Percentiles rank a stretch among this genome's conserved stretches.
These are phyloP conservation scores for Talaromyces trachyspermus DNA, from an alignment of 495 filamentous ascomycete genomes.

Conservation along the genomic window DNA sequence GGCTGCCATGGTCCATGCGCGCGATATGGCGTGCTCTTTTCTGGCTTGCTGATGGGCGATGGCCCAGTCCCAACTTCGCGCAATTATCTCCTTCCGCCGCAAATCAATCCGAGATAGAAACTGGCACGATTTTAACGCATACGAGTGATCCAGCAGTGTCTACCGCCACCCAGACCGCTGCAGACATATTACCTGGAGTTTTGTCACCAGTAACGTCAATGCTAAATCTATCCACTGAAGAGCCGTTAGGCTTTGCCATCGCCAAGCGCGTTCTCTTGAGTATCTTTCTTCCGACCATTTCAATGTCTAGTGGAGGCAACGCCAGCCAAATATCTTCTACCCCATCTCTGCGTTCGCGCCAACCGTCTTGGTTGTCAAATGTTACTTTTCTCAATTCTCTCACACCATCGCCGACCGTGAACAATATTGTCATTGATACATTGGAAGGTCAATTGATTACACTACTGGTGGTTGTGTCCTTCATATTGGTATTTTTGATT, in stretches of 20 bases:
- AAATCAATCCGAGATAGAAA: constrained; percentile 16
- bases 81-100: background rate
- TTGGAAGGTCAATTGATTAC: constrained; percentile 93
- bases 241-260: constrained; percentile 42
- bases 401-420: constrained; percentile 65
- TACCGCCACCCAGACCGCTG: constrained; percentile 18
- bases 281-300: constrained; percentile 33
- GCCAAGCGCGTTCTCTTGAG: constrained; percentile 36
- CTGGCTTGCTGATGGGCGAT: constrained; percentile 91
- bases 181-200: constrained; percentile 18
- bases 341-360: constrained; percentile 22
- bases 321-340: constrained; percentile 18
- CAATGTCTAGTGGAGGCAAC: constrained; percentile 15
- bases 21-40: constrained; percentile 87
- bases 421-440: constrained; percentile 72
- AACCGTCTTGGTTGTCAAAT: constrained; percentile 56
- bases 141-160: constrained; percentile 20
- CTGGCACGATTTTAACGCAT: constrained; percentile 27
- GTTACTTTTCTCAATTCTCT: constrained; percentile 64
- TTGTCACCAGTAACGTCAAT: constrained; percentile 35
- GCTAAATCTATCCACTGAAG: constrained; percentile 34
- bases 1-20: constrained; percentile 85
- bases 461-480: constrained; percentile 77
- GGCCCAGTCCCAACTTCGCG: constrained; percentile 41
- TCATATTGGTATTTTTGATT: constrained; percentile 92